Evolutionary conservation across 345 rosid genomes (phyloP), one percentile per base, ranked within the genome.

Genomic region (Hibiscus syriacus): DNA sequence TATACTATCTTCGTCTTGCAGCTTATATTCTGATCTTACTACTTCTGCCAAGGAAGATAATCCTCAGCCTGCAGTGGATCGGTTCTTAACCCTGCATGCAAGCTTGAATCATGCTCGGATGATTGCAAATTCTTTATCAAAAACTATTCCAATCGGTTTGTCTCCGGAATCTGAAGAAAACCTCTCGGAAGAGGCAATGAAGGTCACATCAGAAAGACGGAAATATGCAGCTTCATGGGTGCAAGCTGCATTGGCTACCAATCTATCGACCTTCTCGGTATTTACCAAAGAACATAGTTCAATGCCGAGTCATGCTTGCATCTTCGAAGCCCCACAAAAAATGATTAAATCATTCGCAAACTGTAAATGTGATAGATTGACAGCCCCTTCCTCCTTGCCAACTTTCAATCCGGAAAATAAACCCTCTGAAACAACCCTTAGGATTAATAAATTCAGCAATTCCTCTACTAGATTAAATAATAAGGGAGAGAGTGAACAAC

Each of bases 61-160:
- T 79, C 97, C 97, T 17, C 89, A 83, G 68, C 96, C 91, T 19
- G 84, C 87, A 1, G 95, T 94, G 62, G 97, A 94, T 77, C 89
- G 84, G 77, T 94, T 91, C 80, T 80, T 94, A 78, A 79, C 80
- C 57, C 93, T 94, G 69, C 84, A 91, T 61, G 75, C 89, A 0
- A 79, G 78, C 69, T 75, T 94, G 75, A 86, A 80, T 65, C 78
- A 81, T 61, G 86, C 78, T 76, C 78, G 73, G 53, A 72, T 66
- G 63, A 70, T 80, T 62, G 87, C 90, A 0, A 83, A 82, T 69
- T 90, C 96, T 63, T 76, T 93, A 58, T 83, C 84, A 8, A 93
- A 80, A 76, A 71, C 76, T 39, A 58, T 70, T 46, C 74, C 74
- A 0, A 59, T 26, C 4, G 83, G 76, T 49, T 84, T 90, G 38